Conservation (phyloP, 345 rosid genomes). For the Dipteronia dyeriana region DNA sequence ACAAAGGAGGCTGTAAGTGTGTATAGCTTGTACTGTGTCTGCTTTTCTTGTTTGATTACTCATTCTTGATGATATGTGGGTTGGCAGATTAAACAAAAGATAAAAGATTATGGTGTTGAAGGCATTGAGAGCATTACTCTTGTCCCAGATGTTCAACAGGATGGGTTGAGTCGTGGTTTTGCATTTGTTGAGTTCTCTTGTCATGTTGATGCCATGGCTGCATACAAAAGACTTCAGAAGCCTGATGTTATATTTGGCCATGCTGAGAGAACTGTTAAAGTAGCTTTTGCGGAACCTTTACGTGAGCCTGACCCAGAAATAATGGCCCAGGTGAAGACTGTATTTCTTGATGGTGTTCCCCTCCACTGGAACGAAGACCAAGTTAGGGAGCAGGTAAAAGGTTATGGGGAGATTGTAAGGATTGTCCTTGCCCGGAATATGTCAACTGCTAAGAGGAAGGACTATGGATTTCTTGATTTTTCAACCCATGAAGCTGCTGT, state of each 20-base stretch:
- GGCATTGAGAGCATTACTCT: conserved; percentile 56
- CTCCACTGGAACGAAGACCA: conserved; percentile 62
- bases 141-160: conserved; percentile 58
- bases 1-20: conserved; percentile 68
- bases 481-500: conserved; percentile 56
- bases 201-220: conserved; percentile 63
- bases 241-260: conserved; percentile 70
- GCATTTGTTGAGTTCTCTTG: conserved; percentile 68
- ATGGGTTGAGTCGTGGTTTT: conserved; percentile 72
- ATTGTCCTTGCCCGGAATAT: conserved; percentile 61
- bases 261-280: conserved; percentile 65
- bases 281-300: conserved; percentile 69
- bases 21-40: conserved; percentile 12
- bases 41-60: conserved; percentile 17
- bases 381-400: conserved; percentile 43
- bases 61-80: conserved; percentile 18
- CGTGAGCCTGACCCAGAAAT: conserved; percentile 66
- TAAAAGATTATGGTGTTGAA: conserved; percentile 57
- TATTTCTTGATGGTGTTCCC: conserved; percentile 68
- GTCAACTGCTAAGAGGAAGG: conserved; percentile 67
- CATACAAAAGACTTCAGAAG: conserved; percentile 66
- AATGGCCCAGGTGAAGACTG: conserved; percentile 66
- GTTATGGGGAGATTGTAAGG: conserved; percentile 48
- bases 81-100: conserved; percentile 55
- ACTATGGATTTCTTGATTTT: conserved; percentile 65